phyloP scores from a whole-genome alignment of 805 yeast species.

The Torulaspora quercuum region DNA sequence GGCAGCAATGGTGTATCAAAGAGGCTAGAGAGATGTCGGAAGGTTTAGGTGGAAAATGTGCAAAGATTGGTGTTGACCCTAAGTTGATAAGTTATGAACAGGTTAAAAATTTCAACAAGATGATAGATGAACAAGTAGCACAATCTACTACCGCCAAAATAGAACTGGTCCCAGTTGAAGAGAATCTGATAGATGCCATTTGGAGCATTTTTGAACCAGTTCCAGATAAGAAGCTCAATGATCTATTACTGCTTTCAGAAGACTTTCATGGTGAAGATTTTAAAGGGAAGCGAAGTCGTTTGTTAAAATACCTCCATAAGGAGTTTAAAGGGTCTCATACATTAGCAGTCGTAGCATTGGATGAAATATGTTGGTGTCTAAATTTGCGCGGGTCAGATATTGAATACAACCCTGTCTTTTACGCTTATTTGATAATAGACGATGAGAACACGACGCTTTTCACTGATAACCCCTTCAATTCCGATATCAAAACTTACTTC shows the following conservation, averaged over 20 bases:
- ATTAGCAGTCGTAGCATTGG: constrained; percentile 67
- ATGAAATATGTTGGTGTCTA: constrained; percentile 88
- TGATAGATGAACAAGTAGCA: constrained; percentile 30
- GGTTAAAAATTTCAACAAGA: constrained; percentile 29
- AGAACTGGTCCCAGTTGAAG: constrained; percentile 48
- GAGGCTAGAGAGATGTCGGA: constrained; percentile 46
- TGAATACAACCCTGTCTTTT: constrained; percentile 83
- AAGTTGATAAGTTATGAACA: constrained; percentile 54
- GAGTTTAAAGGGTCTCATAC: constrained; percentile 37
- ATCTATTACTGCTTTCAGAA: constrained; percentile 48
- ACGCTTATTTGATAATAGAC: constrained; percentile 51
- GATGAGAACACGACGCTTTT: constrained; percentile 49
- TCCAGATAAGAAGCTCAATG: constrained; percentile 54
- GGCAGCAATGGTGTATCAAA: constrained; percentile 76
- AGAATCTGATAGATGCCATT: constrained; percentile 69
- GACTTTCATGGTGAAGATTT: constrained; percentile 65
- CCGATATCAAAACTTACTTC: constrained; percentile 39
- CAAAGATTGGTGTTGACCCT: constrained; percentile 80
- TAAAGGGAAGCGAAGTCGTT: constrained; percentile 51
- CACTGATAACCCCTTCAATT: constrained; percentile 45
- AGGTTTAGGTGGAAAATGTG: constrained; percentile 40
- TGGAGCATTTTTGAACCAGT: constrained; percentile 66
- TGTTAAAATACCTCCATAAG: constrained; percentile 39
- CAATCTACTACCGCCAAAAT: constrained; percentile 37
- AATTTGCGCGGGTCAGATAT: constrained; percentile 83